Conservation (phyloP, 805 yeast genomes). For the Starmera dryadoides region DNA sequence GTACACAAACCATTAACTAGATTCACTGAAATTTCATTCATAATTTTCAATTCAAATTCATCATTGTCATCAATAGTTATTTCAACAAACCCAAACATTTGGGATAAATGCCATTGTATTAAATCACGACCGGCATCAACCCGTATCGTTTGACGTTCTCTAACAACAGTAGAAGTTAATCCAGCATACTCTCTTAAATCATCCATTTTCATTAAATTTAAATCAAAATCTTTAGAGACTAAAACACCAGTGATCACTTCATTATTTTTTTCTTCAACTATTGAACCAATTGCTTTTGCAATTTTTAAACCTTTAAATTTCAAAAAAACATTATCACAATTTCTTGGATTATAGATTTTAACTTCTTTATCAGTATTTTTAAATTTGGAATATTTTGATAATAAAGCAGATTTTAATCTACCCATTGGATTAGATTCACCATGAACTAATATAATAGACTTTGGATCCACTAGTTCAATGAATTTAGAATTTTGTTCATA, state of each 20-base stretch:
- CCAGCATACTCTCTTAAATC: conserved; percentile 89
- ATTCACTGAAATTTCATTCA: conserved; percentile 54
- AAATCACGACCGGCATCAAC: conserved; percentile 78
- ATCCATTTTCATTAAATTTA: conserved; percentile 73
- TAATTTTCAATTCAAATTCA: conserved; percentile 45
- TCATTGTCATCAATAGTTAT: conserved; percentile 49
- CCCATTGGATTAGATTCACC: conserved; percentile 99
- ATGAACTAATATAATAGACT: conserved; percentile 84
- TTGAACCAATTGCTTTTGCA: conserved; percentile 66
- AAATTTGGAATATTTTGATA: conserved; percentile 75
- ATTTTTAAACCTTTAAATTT: conserved; percentile 78
- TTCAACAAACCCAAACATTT: conserved; percentile 87
- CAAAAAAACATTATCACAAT: conserved; percentile 72
- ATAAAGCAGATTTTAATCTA: conserved; percentile 82
- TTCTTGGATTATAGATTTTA: conserved; percentile 85
- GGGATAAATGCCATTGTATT: conserved; percentile 83
- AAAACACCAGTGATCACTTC: conserved; percentile 70
- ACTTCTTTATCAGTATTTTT: conserved; percentile 87
- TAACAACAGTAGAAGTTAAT: conserved; percentile 74
- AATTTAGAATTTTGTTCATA: conserved; percentile 89
- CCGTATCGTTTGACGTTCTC: conserved; percentile 71
- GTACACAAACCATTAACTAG: conserved; percentile 44
- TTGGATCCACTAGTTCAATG: conserved; percentile 82
- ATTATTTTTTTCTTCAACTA: conserved; percentile 41
- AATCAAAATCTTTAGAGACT: conserved; percentile 85